Base-by-base conservation (phyloP, 805 yeast species). In the Phaffomyces opuntiae region DNA sequence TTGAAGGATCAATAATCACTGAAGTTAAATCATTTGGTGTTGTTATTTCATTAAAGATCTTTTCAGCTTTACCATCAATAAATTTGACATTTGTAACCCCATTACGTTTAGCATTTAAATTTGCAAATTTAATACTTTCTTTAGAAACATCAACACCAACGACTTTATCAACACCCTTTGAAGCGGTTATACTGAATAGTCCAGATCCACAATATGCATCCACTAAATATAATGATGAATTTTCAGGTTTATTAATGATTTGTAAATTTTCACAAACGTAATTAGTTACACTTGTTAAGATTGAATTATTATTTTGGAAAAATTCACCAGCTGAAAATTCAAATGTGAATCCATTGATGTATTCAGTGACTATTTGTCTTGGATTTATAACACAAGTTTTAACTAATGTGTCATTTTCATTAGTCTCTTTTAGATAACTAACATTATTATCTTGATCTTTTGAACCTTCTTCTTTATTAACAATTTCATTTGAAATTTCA, bases 161-260 rank as follows among this genome's bases (percentile, higher is more conserved):
- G 21, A 39, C 36, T n/a, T 36, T 26, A 31, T 32, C 41, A 39
- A 29, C 41, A 39, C 41, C 82, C 21, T 74, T 66, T 27, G 93
- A 83, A 55, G 95, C 83, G 9, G 96, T 81, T 47, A 93, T 82
- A 50, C 95, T 85, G 65, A 93, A 93, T 38, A 93, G 69, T 0
- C 99, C 99, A 4, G 95, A 86, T 2, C 98, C 98, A 72, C 98
- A 90, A 68, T 90, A 90, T 0, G 97, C 95, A 64, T 90, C 98
- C 26, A 90, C 96, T 41, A 90, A 67, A 60, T 81, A 88, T 56
- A 78, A 77, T 29, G 81, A 80, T 29, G 70, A 72, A 7, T 64
- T 67, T 19, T 69, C 70, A 5, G 48, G 49, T 39, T 57, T 40
- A 5, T 60, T 55, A 2, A 68, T 63, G 21, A 57, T 56, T 41